Conservation (phyloP, 2,329 filamentous ascomycete species). For the Daldinia sp. region DNA sequence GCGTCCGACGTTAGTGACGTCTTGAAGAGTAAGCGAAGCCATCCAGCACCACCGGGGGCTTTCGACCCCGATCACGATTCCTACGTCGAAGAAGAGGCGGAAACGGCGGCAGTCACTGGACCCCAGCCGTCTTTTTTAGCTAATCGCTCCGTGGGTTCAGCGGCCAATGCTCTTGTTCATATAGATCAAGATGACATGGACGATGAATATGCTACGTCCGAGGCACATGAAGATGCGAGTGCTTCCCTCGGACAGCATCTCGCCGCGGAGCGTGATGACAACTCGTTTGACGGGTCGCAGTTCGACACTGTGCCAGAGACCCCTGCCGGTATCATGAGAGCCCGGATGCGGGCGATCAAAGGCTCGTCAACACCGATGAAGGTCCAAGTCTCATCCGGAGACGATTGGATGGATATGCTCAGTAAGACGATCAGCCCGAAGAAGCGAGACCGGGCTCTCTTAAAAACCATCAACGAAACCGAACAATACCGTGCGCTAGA, state of each 20-base stretch:
- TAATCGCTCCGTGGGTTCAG: slow-evolving; percentile 87
- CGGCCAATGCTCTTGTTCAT: slow-evolving; percentile 70
- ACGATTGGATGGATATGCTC: slow-evolving; percentile 94
- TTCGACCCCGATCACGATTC: slow-evolving; percentile 72
- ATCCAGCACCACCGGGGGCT: slow-evolving; percentile 76
- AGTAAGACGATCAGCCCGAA: slow-evolving; percentile 93
- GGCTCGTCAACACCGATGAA: slow-evolving; percentile 69
- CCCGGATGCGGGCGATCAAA: slow-evolving; percentile 73
- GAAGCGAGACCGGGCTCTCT: slow-evolving; percentile 87
- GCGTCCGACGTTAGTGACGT: slow-evolving; percentile 66
- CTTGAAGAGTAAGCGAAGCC: slow-evolving; percentile 64
- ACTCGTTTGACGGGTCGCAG: slow-evolving; percentile 66
- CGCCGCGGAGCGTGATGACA: slow-evolving; percentile 78
- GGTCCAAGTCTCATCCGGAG: slow-evolving; percentile 74
- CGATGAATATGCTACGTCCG: slow-evolving; percentile 80
- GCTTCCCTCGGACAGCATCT: slow-evolving; percentile 79
- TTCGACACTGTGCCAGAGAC: slow-evolving; percentile 62
- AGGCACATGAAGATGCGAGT: slow-evolving; percentile 80
- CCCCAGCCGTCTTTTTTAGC: slow-evolving; percentile 86
- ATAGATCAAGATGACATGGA: slow-evolving; percentile 76
- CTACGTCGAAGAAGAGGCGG: slow-evolving; percentile 66
- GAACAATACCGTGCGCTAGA: slow-evolving; percentile 63
- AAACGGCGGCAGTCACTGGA: slow-evolving; percentile 59
- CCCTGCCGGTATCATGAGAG: slow-evolving; percentile 72
- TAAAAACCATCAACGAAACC: slow-evolving; percentile 71